A percentile compares a stretch with the other conserved stretches of the same genome.
These are phyloP conservation scores for Naegleria lovaniensis DNA, from an alignment of 208 protist genomes.

Conservation along the genomic window DNA sequence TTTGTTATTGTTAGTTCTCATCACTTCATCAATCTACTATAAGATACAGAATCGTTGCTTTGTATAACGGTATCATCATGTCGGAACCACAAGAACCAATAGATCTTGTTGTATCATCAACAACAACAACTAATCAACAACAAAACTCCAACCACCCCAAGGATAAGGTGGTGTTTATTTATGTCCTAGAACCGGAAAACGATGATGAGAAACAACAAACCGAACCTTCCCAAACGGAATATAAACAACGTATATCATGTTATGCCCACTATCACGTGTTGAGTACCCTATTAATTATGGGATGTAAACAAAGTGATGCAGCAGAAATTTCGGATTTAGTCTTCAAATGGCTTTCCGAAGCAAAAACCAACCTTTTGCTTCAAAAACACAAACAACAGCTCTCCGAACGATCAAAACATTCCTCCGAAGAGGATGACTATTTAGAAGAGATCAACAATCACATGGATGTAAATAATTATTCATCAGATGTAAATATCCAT, in stretches of 20 bases:
- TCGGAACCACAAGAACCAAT: not conserved
- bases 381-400: not conserved
- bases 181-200: not conserved
- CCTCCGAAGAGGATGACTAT: not conserved
- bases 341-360: not conserved
- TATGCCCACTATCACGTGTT: conserved; percentile 2
- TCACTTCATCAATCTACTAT: too few species aligned
- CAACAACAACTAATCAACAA: not conserved
- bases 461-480: not conserved
- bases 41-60: too few species aligned
- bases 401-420: not conserved
- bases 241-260: not conserved
- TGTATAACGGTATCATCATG: not conserved
- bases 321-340: not conserved
- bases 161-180: not conserved
- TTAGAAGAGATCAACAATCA: not conserved
- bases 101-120: not conserved
- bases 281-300: not conserved
- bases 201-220: not conserved
- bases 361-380: not conserved
- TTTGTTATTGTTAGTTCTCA: too few species aligned
- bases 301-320: conserved; percentile 9
- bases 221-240: not conserved
- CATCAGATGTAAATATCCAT: not conserved
- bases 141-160: not conserved